A percentile compares a stretch with the other conserved stretches of the same genome.
Evolutionary conservation across 2,329 filamentous ascomycete genomes (phyloP).

Genomic region (Hymenoscyphus infarciens): DNA sequence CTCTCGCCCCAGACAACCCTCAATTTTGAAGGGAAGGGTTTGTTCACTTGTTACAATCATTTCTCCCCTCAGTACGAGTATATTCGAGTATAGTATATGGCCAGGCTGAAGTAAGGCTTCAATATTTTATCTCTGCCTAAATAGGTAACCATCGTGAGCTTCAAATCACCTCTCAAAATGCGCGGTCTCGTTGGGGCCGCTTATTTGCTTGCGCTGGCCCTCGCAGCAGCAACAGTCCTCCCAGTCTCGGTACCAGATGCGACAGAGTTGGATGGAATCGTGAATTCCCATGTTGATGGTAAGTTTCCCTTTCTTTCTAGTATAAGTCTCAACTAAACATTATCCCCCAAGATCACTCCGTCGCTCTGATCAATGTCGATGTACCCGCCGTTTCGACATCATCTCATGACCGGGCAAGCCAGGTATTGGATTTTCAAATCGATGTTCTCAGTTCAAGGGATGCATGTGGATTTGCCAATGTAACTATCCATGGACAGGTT

Average conservation of each 20-base stretch:
- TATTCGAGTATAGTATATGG: not conserved
- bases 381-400: slow-evolving; percentile 20
- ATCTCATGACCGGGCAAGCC: slow-evolving; percentile 21
- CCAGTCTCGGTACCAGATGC: slow-evolving; percentile 21
- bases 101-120: slow-evolving; percentile 9
- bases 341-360: slow-evolving; percentile 16
- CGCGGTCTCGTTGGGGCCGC: slow-evolving; percentile 33
- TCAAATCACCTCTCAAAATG: slow-evolving; percentile 24
- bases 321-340: slow-evolving; percentile 4
- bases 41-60: too few relatives aligned
- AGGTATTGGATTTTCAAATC: slow-evolving; percentile 37
- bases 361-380: slow-evolving; percentile 22
- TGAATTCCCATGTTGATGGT: slow-evolving; percentile 6
- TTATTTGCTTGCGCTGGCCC: slow-evolving; percentile 31
- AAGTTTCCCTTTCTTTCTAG: not conserved
- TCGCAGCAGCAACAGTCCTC: slow-evolving; percentile 25
- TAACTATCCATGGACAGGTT: slow-evolving; percentile 45
- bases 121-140: not conserved
- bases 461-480: slow-evolving; percentile 46
- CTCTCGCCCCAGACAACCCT: not conserved
- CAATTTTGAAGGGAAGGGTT: too few relatives aligned
- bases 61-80: too few relatives aligned
- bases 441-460: slow-evolving; percentile 44
- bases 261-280: slow-evolving; percentile 11
- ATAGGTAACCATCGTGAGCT: not conserved